Percentiles rank a stretch among this genome's conserved stretches.
Conservation (phyloP, 345 rosid species). For the Euphorbia lathyris region DNA sequence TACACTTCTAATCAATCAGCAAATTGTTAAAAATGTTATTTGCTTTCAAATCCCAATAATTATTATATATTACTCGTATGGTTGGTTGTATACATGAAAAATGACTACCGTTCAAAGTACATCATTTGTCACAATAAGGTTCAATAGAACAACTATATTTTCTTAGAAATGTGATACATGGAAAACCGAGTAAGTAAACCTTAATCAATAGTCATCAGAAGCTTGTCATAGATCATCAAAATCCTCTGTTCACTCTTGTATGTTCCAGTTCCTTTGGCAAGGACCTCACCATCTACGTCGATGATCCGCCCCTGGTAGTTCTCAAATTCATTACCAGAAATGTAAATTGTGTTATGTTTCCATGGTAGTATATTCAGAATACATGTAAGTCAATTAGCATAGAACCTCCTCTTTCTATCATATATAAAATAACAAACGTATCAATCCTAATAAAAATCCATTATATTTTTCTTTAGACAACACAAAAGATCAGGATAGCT, state of each 20-base stretch:
- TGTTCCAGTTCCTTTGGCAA: slow-evolving; percentile 72
- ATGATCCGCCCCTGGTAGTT: slow-evolving; percentile 66
- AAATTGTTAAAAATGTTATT: too few relatives aligned
- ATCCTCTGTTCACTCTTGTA: slow-evolving; percentile 45
- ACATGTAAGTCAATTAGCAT: too few relatives aligned
- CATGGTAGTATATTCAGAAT: too few relatives aligned
- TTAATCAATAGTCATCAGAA: slow-evolving; percentile 66
- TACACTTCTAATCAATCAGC: too few relatives aligned
- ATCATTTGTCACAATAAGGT: not conserved
- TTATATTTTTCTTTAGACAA: not conserved
- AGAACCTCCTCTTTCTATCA: too few relatives aligned
- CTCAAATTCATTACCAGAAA: too few relatives aligned
- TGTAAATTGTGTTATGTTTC: too few relatives aligned
- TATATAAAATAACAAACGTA: too few relatives aligned
- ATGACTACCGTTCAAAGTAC: not conserved
- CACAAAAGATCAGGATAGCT: too few relatives aligned
- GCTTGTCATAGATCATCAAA: slow-evolving; percentile 60
- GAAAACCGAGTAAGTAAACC: slow-evolving; percentile 77
- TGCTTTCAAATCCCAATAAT: too few relatives aligned
- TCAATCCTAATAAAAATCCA: not conserved
- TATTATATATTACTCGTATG: too few relatives aligned
- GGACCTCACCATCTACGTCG: slow-evolving; percentile 86
- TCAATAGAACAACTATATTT: not conserved
- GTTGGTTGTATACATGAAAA: not conserved
- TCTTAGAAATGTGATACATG: slow-evolving; percentile 22